A percentile compares a stretch with the other conserved stretches of the same genome.
phyloP scores from a whole-genome alignment of 805 yeast species.

The Candida ponderosae region DNA sequence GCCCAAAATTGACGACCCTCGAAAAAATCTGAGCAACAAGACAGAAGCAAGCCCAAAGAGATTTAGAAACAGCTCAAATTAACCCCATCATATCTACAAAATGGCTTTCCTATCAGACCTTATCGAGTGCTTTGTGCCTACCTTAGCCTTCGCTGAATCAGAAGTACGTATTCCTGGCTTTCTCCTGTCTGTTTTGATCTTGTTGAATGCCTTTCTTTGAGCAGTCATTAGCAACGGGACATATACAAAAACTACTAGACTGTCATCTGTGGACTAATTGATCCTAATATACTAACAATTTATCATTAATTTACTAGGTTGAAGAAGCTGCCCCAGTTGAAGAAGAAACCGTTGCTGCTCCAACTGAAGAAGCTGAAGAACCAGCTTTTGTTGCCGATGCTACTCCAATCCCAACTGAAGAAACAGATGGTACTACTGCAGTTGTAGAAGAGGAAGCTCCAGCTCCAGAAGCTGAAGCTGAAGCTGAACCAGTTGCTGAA shows the following conservation, averaged over 20 bases:
- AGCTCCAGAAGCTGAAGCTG: conserved; percentile 10
- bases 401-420: not conserved
- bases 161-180: conserved; percentile 6
- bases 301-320: conserved; percentile 2
- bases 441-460: conserved; percentile 14
- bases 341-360: not conserved
- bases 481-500: conserved; percentile 2
- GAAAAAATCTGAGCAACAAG: too few species aligned
- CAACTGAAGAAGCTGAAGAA: conserved; percentile 4
- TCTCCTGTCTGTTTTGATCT: too few species aligned
- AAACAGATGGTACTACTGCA: not conserved
- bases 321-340: conserved; percentile 3
- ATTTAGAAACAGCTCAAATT: too few species aligned
- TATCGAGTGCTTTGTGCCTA: conserved; percentile 71
- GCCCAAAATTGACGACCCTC: too few species aligned
- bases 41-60: too few species aligned
- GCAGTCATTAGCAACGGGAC: too few species aligned
- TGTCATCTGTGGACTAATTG: too few species aligned
- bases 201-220: too few species aligned
- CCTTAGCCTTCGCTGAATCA: conserved; percentile 72
- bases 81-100: too few species aligned
- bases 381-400: not conserved
- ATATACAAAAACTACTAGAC: too few species aligned
- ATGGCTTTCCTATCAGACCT: conserved; percentile 36
- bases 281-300: too few species aligned